Evolutionary conservation across 768 basidiomycete species (phyloP).

Genomic region (Tulasnella sp.): DNA sequence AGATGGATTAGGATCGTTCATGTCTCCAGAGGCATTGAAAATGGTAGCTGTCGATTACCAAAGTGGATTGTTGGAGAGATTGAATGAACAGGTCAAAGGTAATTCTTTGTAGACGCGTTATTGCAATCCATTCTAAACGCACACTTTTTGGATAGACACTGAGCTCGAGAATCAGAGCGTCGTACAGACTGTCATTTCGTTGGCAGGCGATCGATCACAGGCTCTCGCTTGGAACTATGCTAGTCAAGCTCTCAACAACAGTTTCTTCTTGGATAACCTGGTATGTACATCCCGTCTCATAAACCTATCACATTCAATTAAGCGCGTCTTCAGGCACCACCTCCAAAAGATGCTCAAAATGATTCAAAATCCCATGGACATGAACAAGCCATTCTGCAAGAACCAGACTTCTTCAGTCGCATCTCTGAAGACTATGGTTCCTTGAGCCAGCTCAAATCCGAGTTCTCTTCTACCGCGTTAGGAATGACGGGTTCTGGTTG

Average conservation of each 20-base stretch:
- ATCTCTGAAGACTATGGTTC: constrained; percentile 40
- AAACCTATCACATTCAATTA: neutral
- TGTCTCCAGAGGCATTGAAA: constrained; percentile 58
- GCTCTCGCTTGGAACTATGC: constrained; percentile 82
- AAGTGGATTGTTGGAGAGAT: constrained; percentile 60
- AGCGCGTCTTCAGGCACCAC: neutral
- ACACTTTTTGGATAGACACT: constrained; percentile 33
- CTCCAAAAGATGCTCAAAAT: constrained; percentile 21
- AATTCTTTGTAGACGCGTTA: constrained; percentile 17
- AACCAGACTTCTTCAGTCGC: constrained; percentile 29
- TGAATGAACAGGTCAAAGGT: constrained; percentile 69
- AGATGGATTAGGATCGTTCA: constrained; percentile 63
- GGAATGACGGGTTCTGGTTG: constrained; percentile 66
- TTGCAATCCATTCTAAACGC: neutral
- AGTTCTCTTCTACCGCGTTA: constrained; percentile 58
- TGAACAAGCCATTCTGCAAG: constrained; percentile 29
- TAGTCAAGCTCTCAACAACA: constrained; percentile 84
- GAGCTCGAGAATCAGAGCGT: constrained; percentile 44
- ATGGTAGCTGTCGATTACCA: constrained; percentile 74
- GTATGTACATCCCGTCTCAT: constrained; percentile 36
- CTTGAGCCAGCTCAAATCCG: constrained; percentile 54
- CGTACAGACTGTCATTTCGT: constrained; percentile 57
- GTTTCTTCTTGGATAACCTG: constrained; percentile 79
- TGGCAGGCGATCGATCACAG: constrained; percentile 43
- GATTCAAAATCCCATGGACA: constrained; percentile 25